Percentiles rank a stretch among this genome's conserved stretches.
These are phyloP conservation scores for Parasitella parasitica DNA, from an alignment of 371 early-diverging fungal species.

Conservation along the genomic window DNA sequence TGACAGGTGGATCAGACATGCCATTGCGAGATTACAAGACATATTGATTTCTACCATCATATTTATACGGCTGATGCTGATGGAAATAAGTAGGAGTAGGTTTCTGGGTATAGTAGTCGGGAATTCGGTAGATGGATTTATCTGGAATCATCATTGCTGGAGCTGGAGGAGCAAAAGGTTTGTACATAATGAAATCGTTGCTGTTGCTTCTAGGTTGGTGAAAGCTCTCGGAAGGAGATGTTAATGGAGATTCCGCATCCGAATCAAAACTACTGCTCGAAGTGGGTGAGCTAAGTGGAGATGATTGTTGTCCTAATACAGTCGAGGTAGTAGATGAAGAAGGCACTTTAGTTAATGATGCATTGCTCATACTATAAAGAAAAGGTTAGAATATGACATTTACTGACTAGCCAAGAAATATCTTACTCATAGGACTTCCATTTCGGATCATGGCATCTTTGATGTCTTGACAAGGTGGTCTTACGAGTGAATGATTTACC, in stretches of 20 bases:
- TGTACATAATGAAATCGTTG: constrained; percentile 6
- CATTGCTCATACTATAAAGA: background rate
- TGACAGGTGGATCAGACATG: background rate
- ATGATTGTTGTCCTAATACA: background rate
- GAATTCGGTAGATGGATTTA: constrained; percentile 22
- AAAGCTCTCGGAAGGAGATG: constrained; percentile 24
- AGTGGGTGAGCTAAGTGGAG: constrained; percentile 25
- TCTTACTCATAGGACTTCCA: constrained; percentile 30
- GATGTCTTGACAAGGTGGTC: constrained; percentile 69
- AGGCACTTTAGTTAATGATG: background rate
- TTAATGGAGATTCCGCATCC: constrained; percentile 33
- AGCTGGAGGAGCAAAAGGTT: constrained; percentile 11
- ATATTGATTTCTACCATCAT: background rate
- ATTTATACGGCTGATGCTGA: background rate
- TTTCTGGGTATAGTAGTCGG: background rate
- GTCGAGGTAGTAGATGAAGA: background rate
- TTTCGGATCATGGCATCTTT: constrained; percentile 50
- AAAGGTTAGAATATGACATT: no score
- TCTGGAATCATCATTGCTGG: background rate
- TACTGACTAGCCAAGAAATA: background rate
- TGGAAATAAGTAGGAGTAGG: background rate
- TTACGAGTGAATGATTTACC: constrained; percentile 66
- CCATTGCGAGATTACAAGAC: background rate
- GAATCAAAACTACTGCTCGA: constrained; percentile 32
- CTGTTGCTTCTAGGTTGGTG: background rate